Evolutionary conservation across 1,284 basidiomycete species (phyloP), one percentile per base, ranked within the genome.

Genomic region (Flammula alnicola): DNA sequence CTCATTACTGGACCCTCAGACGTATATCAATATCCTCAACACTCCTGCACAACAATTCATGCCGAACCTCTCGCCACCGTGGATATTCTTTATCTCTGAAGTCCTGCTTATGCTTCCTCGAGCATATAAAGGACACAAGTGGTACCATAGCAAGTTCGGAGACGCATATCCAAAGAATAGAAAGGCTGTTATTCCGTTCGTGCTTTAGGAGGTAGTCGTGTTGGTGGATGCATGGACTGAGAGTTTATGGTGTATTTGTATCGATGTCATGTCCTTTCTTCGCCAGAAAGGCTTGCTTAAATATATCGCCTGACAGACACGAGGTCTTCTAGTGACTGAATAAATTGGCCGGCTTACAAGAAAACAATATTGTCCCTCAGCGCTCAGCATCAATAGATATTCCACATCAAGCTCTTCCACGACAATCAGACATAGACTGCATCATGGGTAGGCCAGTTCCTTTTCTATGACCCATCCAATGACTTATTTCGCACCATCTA

Each of bases 71-170:
- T 72, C 81, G 1, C 87, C 91, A 0, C 85, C 89, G 1, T 92
- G 85, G 78, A 71, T 90, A 31, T 96, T 96, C 68, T 66, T 93
- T 23, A 49, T 86, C 5, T 73, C 81, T 3, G 89, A 93, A 62
- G 57, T 95, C 1, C 69, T 80, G 19, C 49, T 82, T 26, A 95
- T 95, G 93, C 62, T 88, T 4, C 88, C 91, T 0, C 73, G 93
- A 20, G 93, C 93, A 3, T 78, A 85, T 50, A 83, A 80, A 46
- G 91, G 90, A 3, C 93, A 95, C 62, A 62, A 61, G 54, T 95
- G 93, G 93, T 95, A 95, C 67, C 78, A 78, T 36, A 56, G 71
- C 44, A 85, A 78, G 39, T 94, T 95, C 64, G 75, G 75, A 1
- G 76, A 80, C 25, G 55, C 59, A 7, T 93, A 90, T 62, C 88